Percentiles rank a stretch among this genome's conserved stretches.
Evolutionary conservation across 768 basidiomycete genomes (phyloP).

Genomic region (Mycena sanguinolenta): DNA sequence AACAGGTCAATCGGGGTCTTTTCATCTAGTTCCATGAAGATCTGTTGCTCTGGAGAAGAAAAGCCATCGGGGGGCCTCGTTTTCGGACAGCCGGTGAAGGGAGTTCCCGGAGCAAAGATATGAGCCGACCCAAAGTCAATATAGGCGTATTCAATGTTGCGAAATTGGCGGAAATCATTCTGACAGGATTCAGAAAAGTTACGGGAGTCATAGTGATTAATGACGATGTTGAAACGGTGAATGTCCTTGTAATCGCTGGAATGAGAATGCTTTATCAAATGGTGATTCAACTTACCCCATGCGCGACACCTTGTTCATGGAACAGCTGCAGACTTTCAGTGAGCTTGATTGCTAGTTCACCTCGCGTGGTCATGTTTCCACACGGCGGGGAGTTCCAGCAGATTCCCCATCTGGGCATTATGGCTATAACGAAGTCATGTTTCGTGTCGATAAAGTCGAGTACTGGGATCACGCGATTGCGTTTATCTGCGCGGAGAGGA

Average conservation of each 20-base stretch:
- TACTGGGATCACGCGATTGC: neutral
- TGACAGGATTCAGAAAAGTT: neutral
- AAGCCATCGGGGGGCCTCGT: neutral
- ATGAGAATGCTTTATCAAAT: neutral
- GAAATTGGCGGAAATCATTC: neutral
- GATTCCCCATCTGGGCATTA: neutral
- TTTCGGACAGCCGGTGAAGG: neutral
- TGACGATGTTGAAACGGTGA: constrained; percentile 10
- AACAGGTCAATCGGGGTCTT: too few species aligned
- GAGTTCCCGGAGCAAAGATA: neutral
- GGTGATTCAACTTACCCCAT: neutral
- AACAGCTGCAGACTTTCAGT: constrained; percentile 1
- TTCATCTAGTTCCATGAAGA: too few species aligned
- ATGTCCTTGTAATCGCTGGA: neutral
- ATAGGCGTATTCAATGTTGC: constrained; percentile 4
- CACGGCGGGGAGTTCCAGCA: neutral
- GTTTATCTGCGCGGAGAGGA: neutral
- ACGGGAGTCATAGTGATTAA: neutral
- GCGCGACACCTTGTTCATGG: constrained; percentile 1
- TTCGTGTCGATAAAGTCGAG: neutral
- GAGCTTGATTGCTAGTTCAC: constrained; percentile 7
- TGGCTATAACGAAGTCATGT: neutral
- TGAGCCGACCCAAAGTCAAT: constrained; percentile 4
- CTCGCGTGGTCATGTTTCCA: neutral
- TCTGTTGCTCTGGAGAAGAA: neutral